Evolutionary conservation across 139 green algal genomes (phyloP).

Genomic region (Coelastrella sp.): DNA sequence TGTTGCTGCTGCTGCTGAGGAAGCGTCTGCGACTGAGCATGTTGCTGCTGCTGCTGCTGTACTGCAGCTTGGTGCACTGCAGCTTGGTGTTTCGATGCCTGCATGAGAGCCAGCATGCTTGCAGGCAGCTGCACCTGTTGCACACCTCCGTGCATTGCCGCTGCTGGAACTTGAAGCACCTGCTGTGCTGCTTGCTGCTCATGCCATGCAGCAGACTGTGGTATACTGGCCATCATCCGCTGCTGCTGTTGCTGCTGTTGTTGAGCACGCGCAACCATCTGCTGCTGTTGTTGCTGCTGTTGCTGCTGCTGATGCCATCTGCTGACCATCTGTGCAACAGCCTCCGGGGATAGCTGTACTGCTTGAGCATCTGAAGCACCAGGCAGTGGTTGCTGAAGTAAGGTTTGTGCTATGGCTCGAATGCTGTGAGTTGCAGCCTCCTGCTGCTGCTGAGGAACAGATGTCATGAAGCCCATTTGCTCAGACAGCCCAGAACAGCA

Average conservation of each 20-base stretch:
- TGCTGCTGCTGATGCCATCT: slow-evolving; percentile 28
- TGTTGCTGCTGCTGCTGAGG: neutral
- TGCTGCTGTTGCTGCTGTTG: slow-evolving; percentile 16
- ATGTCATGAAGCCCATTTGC: too few relatives aligned
- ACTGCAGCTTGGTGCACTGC: neutral
- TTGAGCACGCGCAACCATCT: neutral
- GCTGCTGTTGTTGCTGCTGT: slow-evolving; percentile 1
- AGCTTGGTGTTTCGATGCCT: neutral
- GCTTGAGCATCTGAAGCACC: neutral
- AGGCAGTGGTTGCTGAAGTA: neutral
- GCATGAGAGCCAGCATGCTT: slow-evolving; percentile 17
- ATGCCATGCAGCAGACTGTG: neutral
- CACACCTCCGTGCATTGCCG: neutral
- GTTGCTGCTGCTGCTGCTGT: slow-evolving; percentile 21
- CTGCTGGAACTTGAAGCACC: neutral
- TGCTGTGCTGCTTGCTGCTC: neutral
- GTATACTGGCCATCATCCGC: neutral
- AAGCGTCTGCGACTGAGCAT: too few relatives aligned
- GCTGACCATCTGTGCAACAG: slow-evolving; percentile 8
- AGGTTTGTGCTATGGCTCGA: neutral
- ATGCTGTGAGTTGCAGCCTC: too few relatives aligned
- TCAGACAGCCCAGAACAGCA: too few relatives aligned
- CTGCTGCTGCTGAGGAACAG: too few relatives aligned
- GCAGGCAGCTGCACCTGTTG: neutral
- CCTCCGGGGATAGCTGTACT: neutral